Conservation (phyloP, 2,329 filamentous ascomycete species). For the Escovopsis sp. region DNA sequence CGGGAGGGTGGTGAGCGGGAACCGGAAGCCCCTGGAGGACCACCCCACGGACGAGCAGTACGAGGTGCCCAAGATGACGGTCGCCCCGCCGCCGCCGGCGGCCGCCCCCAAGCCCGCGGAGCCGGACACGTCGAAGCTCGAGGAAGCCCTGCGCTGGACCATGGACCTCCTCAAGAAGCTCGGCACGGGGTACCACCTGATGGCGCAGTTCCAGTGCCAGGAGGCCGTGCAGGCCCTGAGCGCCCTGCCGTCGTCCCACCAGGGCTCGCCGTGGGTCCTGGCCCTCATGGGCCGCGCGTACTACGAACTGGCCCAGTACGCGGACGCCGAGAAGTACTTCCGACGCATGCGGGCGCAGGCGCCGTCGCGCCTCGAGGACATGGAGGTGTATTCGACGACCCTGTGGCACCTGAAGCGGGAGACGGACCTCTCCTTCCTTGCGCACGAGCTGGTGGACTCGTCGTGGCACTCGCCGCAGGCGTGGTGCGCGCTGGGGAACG, state of each 20-base stretch:
- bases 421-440: conserved; percentile 79
- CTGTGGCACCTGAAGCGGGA: conserved; percentile 96
- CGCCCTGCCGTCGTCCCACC: conserved; percentile 56
- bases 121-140: conserved; percentile 46
- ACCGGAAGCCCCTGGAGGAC: conserved; percentile 59
- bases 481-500: conserved; percentile 92
- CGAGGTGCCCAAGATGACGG: conserved; percentile 37
- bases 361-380: conserved; percentile 75
- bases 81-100: conserved; percentile 19
- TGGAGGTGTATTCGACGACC: conserved; percentile 98
- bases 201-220: conserved; percentile 65
- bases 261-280: conserved; percentile 87
- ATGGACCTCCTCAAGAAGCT: conserved; percentile 72
- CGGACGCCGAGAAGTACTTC: conserved; percentile 78
- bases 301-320: conserved; percentile 79
- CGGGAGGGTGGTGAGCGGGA: conserved; percentile 79
- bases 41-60: conserved; percentile 57
- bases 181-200: conserved; percentile 62
- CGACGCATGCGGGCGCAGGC: conserved; percentile 62
- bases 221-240: conserved; percentile 64
- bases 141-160: conserved; percentile 63
- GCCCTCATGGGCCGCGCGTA: conserved; percentile 81
- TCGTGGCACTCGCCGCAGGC: conserved; percentile 85
- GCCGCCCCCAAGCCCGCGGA: conserved; percentile 26
- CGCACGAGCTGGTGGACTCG: conserved; percentile 76